Conservation (phyloP, 176 grass and related monocot genomes). For the Musa troglodytarum region DNA sequence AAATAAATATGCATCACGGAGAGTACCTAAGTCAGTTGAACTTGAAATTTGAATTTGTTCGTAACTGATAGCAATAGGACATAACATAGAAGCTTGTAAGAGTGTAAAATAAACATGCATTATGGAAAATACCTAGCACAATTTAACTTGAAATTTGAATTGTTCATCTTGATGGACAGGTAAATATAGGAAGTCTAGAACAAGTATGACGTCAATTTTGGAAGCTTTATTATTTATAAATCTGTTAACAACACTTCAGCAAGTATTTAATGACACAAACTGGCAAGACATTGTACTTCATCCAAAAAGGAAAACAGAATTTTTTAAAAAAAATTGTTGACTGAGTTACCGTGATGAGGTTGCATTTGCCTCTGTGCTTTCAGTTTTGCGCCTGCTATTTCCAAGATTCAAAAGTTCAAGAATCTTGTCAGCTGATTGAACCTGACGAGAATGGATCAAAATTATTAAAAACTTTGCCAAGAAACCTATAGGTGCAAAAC, state of each 20-base stretch:
- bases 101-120: background rate
- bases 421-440: constrained; percentile 95
- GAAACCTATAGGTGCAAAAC: background rate
- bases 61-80: background rate
- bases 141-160: background rate
- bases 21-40: background rate
- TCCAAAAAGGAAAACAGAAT: background rate
- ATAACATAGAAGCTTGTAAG: background rate
- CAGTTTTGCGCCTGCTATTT: constrained; percentile 92
- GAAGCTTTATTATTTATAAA: background rate
- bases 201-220: background rate
- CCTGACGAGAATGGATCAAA: constrained; percentile 31
- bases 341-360: constrained; percentile 79
- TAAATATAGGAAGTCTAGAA: background rate
- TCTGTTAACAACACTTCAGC: background rate
- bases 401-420: constrained; percentile 98
- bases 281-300: background rate
- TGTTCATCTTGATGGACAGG: background rate
- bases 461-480: background rate
- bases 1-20: background rate
- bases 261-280: background rate
- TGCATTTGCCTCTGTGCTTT: constrained; percentile 89
- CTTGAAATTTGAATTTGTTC: background rate
- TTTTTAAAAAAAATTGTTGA: background rate
- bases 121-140: background rate